phyloP scores from a whole-genome alignment of 495 filamentous ascomycete genomes.

The Hypoxylon cercidicola region DNA sequence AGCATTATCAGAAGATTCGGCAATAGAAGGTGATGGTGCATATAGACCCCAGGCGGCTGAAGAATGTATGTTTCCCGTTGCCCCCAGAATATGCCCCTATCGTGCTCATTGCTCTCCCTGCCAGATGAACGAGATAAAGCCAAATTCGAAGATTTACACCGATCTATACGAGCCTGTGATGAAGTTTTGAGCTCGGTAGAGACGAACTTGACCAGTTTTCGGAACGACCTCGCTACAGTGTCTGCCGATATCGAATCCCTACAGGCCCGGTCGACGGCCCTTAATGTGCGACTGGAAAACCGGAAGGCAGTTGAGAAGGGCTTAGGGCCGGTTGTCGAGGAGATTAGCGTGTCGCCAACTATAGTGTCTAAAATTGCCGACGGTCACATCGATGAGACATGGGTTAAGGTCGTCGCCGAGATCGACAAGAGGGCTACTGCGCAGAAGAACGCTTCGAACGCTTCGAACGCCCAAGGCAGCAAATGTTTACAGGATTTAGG shows the following conservation, averaged over 20 bases:
- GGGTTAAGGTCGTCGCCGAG: conserved; percentile 86
- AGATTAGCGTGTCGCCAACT: conserved; percentile 84
- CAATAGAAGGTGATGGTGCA: conserved; percentile 53
- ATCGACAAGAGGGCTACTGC: conserved; percentile 79
- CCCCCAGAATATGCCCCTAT: conserved; percentile 31
- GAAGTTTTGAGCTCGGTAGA: conserved; percentile 94
- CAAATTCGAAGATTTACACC: conserved; percentile 91
- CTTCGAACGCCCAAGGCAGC: conserved; percentile 67
- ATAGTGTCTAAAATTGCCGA: conserved; percentile 85
- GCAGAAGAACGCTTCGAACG: conserved; percentile 74
- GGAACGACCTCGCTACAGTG: conserved; percentile 88
- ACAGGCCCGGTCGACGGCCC: conserved; percentile 81
- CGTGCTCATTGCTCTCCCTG: conserved; percentile 34
- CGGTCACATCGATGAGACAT: conserved; percentile 88
- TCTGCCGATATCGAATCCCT: conserved; percentile 95
- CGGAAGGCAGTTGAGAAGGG: conserved; percentile 87
- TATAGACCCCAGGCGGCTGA: conserved; percentile 74
- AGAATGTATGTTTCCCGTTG: conserved; percentile 69
- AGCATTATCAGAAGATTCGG: conserved; percentile 56
- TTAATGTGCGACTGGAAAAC: conserved; percentile 91
- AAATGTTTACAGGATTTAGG: conserved; percentile 85
- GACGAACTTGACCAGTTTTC: conserved; percentile 88
- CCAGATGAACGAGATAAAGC: conserved; percentile 84
- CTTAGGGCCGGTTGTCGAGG: conserved; percentile 90
- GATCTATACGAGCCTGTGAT: conserved; percentile 89